phyloP scores from a whole-genome alignment of 2,329 filamentous ascomycete genomes.

The Stagonosporopsis tanaceti region DNA sequence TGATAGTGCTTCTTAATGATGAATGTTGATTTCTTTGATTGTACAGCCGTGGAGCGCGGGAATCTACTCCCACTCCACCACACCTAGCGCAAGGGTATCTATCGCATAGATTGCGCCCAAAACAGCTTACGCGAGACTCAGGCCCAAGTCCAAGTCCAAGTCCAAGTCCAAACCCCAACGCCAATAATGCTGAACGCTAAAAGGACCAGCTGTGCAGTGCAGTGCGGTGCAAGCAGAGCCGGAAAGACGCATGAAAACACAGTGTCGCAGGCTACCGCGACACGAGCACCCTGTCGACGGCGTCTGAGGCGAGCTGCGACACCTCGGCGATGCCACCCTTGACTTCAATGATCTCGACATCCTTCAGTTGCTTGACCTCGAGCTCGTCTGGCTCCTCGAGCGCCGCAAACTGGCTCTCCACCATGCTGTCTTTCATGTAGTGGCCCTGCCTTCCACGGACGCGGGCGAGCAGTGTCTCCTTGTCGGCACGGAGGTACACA shows the following conservation, averaged over 20 bases:
- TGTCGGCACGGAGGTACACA: conserved; percentile 83
- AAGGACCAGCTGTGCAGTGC: neutral
- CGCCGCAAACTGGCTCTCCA: conserved; percentile 86
- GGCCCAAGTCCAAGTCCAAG: neutral
- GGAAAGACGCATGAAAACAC: neutral
- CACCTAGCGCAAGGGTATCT: conserved; percentile 14
- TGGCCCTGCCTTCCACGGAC: conserved; percentile 80
- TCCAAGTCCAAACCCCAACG: conserved; percentile 15
- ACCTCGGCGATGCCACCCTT: conserved; percentile 53
- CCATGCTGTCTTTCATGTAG: conserved; percentile 97
- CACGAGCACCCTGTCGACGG: conserved; percentile 47
- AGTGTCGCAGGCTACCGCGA: conserved; percentile 8
- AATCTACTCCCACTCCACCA: neutral
- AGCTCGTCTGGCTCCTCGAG: conserved; percentile 81
- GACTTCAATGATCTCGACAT: conserved; percentile 58
- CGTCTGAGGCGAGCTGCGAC: conserved; percentile 48
- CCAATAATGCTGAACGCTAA: conserved; percentile 21
- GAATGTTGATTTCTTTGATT: neutral
- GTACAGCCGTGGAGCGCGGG: neutral
- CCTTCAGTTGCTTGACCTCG: conserved; percentile 61
- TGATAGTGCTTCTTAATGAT: neutral
- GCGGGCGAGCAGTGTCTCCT: conserved; percentile 76
- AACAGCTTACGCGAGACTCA: conserved; percentile 6
- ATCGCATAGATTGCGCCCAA: conserved; percentile 16
- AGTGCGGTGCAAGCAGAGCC: neutral